Percentiles rank a stretch among this genome's conserved stretches.
Conservation (phyloP, 2,329 filamentous ascomycete genomes). For the Trichophyton verrucosum region DNA sequence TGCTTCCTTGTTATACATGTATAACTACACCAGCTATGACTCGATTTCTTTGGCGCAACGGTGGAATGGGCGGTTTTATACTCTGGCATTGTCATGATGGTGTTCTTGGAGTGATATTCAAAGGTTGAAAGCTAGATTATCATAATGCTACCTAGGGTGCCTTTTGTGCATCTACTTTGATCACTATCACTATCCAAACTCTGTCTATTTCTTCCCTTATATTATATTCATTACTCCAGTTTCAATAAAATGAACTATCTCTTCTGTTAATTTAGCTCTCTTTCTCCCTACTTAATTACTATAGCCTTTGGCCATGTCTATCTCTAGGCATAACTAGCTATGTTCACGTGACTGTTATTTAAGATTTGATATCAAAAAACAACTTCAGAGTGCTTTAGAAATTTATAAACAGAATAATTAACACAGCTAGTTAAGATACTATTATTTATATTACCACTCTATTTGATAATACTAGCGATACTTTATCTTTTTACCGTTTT, state of each 20-base stretch:
- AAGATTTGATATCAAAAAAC: background rate
- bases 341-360: background rate
- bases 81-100: background rate
- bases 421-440: too few species aligned
- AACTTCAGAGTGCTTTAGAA: background rate
- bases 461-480: too few species aligned
- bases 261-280: too few species aligned
- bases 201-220: background rate
- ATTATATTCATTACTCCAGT: too few species aligned
- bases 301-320: too few species aligned
- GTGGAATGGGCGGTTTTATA: background rate
- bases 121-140: background rate
- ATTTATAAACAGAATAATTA: background rate
- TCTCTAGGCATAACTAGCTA: too few species aligned
- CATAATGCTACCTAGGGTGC: conserved; percentile 1
- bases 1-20: conserved; percentile 4
- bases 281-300: too few species aligned
- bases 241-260: too few species aligned
- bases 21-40: background rate
- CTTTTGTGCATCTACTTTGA: background rate
- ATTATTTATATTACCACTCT: too few species aligned
- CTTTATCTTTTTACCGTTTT: too few species aligned
- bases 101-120: background rate
- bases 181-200: background rate
- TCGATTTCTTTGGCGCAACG: background rate